Base-by-base conservation (phyloP, 495 filamentous ascomycete genomes). In the Hypoxylon fragiforme region DNA sequence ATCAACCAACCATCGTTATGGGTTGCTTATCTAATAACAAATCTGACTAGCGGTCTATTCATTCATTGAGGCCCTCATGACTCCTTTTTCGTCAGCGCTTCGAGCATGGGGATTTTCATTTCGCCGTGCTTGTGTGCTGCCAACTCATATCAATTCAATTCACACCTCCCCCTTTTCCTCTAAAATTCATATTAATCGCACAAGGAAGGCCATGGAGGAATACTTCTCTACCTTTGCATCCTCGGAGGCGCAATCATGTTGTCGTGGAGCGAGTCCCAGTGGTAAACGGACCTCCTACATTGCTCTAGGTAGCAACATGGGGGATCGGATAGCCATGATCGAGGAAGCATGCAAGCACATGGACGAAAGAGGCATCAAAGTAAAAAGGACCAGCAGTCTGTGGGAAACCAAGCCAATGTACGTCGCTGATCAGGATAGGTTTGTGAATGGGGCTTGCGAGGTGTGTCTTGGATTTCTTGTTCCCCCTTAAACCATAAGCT, bases 391-490 rank as follows among this genome's bases (percentile, higher is more conserved):
- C 0, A 97, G 94, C 65, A 84, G 85, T 45, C 76, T 98, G 30
- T 98, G 92, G 77, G 90, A 97, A 73, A 98, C 92, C 5, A 83
- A 89, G 53, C 89, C 94, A 16, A 98, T 98, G 94, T 97, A 98
- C 73, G 85, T 96, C 58, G 72, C 87, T 56, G 86, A 96, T 63
- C 94, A 98, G 67, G 83, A 82, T 50, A 80, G 84, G 13, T 98
- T 97, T 63, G 72, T 97, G 32, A 98, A 98, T 67, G 94, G 91
- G 24, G 91, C 85, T 46, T 96, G 91, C 69, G 90, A 98, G 85
- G 94, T 96, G 57, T 66, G 80, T 75, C 50, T 42, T 15, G 19
- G 18, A 44, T 12, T 40, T 14, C n/a, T 35, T 35, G 3, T 13
- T 12, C n/a, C n/a, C 49, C 54, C 59, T 24, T 59, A 44, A 20